These are phyloP conservation scores for Nepenthes alata DNA, from an alignment of 179 eudicot genomes.

Conservation along the genomic window DNA sequence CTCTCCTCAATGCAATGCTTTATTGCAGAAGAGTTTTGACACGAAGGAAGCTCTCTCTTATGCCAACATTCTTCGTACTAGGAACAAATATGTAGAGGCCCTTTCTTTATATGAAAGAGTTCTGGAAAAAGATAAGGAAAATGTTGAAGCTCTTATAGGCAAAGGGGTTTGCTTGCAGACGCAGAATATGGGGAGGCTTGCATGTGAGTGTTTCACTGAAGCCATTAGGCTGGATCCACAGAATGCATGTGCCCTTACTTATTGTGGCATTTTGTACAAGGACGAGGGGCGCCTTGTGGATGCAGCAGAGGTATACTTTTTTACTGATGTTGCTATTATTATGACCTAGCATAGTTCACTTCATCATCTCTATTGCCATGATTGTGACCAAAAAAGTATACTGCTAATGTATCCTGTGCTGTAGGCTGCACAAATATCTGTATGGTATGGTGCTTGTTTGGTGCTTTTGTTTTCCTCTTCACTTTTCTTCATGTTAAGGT, in stretches of 20 bases:
- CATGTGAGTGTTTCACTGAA: slow-evolving; percentile 78
- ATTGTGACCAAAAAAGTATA: too few relatives aligned
- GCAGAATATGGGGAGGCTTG: slow-evolving; percentile 63
- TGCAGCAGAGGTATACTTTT: slow-evolving; percentile 81
- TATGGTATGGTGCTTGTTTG: too few relatives aligned
- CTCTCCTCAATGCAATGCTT: slow-evolving; percentile 25
- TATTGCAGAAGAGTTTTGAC: slow-evolving; percentile 23
- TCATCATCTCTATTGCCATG: not conserved
- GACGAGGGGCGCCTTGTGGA: slow-evolving; percentile 85
- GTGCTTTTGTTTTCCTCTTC: too few relatives aligned
- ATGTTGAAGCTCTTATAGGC: slow-evolving; percentile 78
- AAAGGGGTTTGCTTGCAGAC: slow-evolving; percentile 93
- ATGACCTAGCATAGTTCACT: not conserved
- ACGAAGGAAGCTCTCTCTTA: slow-evolving; percentile 64
- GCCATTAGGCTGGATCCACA: slow-evolving; percentile 81
- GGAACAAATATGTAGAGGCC: slow-evolving; percentile 86
- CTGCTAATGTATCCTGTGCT: too few relatives aligned
- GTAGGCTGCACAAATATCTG: too few relatives aligned
- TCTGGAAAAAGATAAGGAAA: slow-evolving; percentile 60
- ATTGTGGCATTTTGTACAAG: slow-evolving; percentile 84
- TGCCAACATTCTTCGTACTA: slow-evolving; percentile 80
- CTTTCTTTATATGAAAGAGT: slow-evolving; percentile 60
- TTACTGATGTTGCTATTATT: not conserved
- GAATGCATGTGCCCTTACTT: slow-evolving; percentile 87
- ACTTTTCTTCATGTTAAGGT: too few relatives aligned